phyloP scores from a whole-genome alignment of 2,329 filamentous ascomycete species.

The Hypoxylon sp. region DNA sequence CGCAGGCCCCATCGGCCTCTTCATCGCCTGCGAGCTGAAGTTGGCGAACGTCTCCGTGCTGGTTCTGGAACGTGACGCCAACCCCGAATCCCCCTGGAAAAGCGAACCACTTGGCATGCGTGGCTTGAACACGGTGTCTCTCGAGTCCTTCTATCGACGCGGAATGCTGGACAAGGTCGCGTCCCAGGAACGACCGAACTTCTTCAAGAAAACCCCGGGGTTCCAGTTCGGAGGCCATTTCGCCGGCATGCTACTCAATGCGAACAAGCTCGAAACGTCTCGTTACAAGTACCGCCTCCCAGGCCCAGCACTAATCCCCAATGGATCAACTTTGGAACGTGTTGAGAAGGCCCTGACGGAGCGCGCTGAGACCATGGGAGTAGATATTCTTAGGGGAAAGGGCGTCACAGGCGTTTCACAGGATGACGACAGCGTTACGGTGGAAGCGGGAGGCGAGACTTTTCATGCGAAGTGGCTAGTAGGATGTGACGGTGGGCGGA shows the following conservation, averaged over 20 bases:
- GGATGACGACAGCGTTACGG: constrained; percentile 44
- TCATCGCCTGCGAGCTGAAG: constrained; percentile 57
- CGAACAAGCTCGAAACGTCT: constrained; percentile 49
- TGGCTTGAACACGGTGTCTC: constrained; percentile 55
- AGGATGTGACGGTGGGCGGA: constrained; percentile 61
- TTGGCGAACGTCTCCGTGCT: constrained; percentile 55
- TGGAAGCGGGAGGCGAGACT: constrained; percentile 36
- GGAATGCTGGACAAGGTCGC: constrained; percentile 55
- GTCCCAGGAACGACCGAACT: constrained; percentile 20
- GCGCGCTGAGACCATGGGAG: constrained; percentile 51
- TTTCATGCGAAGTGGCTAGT: constrained; percentile 57
- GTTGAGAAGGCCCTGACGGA: constrained; percentile 31
- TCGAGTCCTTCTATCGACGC: constrained; percentile 58
- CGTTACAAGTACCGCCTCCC: constrained; percentile 54
- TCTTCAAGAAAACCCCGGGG: constrained; percentile 41
- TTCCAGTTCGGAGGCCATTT: constrained; percentile 56
- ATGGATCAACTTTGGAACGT: constrained; percentile 37
- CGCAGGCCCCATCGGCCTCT: constrained; percentile 56
- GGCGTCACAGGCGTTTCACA: constrained; percentile 46
- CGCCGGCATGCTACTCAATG: constrained; percentile 52
- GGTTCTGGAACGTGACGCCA: constrained; percentile 54
- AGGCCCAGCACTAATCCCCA: constrained; percentile 49
- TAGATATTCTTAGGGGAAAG: constrained; percentile 50
- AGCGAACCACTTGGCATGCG: constrained; percentile 49
- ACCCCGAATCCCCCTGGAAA: constrained; percentile 53